Conservation (phyloP, 2,329 filamentous ascomycete species). For the Talaromyces verruculosus region DNA sequence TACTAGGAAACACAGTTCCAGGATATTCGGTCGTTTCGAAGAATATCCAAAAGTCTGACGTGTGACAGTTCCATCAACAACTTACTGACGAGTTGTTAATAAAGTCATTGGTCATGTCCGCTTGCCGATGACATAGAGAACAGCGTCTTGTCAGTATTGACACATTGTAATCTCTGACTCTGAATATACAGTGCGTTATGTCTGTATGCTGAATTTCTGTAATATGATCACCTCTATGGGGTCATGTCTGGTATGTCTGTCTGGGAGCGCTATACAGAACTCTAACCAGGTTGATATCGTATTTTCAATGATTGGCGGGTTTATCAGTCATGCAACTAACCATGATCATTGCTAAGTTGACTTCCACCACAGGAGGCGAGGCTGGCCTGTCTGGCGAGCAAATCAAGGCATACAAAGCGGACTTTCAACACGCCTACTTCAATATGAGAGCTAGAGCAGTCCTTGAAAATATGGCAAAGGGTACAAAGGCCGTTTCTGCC, state of each 20-base stretch:
- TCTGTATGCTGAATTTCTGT: neutral
- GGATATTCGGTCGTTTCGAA: neutral
- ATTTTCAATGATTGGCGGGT: neutral
- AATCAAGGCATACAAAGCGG: neutral
- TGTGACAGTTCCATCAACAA: neutral
- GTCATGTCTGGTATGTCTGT: neutral
- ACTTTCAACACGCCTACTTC: neutral
- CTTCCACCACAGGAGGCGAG: neutral
- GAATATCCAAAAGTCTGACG: neutral
- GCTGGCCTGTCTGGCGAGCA: neutral
- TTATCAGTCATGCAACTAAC: neutral
- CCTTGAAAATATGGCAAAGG: neutral
- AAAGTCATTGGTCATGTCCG: neutral
- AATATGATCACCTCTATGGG: neutral
- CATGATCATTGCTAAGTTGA: neutral
- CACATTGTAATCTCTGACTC: neutral
- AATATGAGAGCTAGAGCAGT: neutral
- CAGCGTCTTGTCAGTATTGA: neutral
- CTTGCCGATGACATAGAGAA: neutral
- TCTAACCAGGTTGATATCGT: neutral
- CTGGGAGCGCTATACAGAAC: neutral
- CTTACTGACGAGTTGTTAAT: neutral
- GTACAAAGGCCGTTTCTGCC: neutral
- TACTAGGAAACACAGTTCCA: neutral
- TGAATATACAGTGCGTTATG: neutral